Evolutionary conservation across 176 grass and related monocot genomes (phyloP).

Genomic region (Raddia guianensis): DNA sequence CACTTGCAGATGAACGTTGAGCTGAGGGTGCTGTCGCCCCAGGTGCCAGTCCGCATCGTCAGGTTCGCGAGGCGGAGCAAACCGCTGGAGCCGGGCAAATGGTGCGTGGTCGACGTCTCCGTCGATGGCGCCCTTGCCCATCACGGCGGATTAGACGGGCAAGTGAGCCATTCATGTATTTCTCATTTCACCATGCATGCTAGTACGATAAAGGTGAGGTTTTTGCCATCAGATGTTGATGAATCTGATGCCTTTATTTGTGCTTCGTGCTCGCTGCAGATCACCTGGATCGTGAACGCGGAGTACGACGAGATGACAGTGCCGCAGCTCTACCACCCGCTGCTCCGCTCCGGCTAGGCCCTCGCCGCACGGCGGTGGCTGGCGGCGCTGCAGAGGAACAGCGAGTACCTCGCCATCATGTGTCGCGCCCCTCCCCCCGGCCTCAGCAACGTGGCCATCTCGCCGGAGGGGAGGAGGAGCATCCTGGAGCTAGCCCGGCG

Average conservation of each 20-base stretch:
- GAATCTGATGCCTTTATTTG: not conserved
- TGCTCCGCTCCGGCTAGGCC: constrained; percentile 44
- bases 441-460: not conserved
- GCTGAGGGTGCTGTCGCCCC: constrained; percentile 57
- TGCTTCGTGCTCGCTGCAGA: constrained; percentile 4
- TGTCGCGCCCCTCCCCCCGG: not conserved
- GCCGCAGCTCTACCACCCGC: not conserved
- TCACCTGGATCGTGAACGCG: constrained; percentile 53
- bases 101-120: constrained; percentile 68
- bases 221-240: not conserved
- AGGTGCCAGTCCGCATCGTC: constrained; percentile 33
- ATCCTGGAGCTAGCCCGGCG: constrained; percentile 38
- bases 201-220: not conserved
- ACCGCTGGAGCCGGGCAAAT: constrained; percentile 8
- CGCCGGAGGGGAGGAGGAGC: not conserved
- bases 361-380: constrained; percentile 44
- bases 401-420: constrained; percentile 20
- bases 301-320: constrained; percentile 26
- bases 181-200: not conserved
- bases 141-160: too few species aligned
- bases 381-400: constrained; percentile 29
- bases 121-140: constrained; percentile 15
- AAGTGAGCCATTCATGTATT: too few species aligned
- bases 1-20: constrained; percentile 58
- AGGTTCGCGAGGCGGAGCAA: constrained; percentile 57